A percentile compares a stretch with the other conserved stretches of the same genome.
Evolutionary conservation across 306 rosid genomes (phyloP).

Genomic region (Hylodesmum podocarpum): DNA sequence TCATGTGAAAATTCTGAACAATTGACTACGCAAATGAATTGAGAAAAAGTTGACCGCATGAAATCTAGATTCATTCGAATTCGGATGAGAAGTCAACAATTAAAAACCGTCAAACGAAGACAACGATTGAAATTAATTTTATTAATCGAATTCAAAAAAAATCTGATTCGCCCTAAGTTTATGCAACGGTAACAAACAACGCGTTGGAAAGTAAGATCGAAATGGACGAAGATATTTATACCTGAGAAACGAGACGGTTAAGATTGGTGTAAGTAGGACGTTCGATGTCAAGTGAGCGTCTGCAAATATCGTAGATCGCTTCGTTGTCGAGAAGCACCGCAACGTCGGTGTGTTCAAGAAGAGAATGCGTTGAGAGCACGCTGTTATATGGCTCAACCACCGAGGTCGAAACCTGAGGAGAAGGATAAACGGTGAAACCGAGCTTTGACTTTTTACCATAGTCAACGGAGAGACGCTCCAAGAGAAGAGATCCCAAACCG

Average conservation of each 20-base stretch:
- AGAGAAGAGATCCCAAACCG: slow-evolving; percentile 73
- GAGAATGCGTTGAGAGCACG: slow-evolving; percentile 89
- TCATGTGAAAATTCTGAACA: too few relatives aligned
- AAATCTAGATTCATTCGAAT: too few relatives aligned
- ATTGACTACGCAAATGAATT: too few relatives aligned
- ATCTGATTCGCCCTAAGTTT: too few relatives aligned
- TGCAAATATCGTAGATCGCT: slow-evolving; percentile 86
- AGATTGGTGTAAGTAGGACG: slow-evolving; percentile 92
- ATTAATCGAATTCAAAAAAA: too few relatives aligned
- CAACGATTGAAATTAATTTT: too few relatives aligned
- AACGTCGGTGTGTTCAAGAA: slow-evolving; percentile 86
- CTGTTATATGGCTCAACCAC: slow-evolving; percentile 93
- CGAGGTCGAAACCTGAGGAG: slow-evolving; percentile 87
- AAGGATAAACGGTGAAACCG: slow-evolving; percentile 84
- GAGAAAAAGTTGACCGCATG: too few relatives aligned
- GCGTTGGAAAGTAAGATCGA: too few relatives aligned
- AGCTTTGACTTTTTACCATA: slow-evolving; percentile 81
- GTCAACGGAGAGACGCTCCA: slow-evolving; percentile 87
- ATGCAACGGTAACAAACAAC: too few relatives aligned
- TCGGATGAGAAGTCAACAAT: too few relatives aligned
- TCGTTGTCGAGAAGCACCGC: slow-evolving; percentile 78
- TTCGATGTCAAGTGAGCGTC: slow-evolving; percentile 78
- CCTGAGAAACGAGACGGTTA: slow-evolving; percentile 86
- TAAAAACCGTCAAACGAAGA: too few relatives aligned
- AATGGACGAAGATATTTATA: neutral